Percentiles rank a stretch among this genome's conserved stretches.
These are phyloP conservation scores for Triglochin maritima DNA, from an alignment of 106 monocot genomes.

Conservation along the genomic window DNA sequence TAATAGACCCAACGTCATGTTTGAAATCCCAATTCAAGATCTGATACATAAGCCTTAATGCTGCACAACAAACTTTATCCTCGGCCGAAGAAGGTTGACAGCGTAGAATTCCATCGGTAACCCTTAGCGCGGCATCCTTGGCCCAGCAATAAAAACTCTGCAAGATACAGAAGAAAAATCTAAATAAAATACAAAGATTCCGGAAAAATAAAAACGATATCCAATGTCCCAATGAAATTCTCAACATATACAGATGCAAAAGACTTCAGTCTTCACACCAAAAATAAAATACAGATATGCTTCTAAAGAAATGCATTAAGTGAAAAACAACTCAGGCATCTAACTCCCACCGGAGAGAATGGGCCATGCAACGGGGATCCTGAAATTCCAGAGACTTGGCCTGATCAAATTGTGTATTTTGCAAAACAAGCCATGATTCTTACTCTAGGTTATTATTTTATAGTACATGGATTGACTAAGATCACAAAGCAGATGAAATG, in stretches of 20 bases:
- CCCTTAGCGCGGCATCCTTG: conserved; percentile 49
- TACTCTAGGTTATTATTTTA: no score
- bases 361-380: no score
- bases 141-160: conserved; percentile 97
- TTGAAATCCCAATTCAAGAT: conserved; percentile 95
- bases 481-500: no score
- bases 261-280: not conserved
- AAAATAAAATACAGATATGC: not conserved
- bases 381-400: no score
- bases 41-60: conserved; percentile 78
- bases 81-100: conserved; percentile 26
- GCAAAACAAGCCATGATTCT: no score
- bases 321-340: not conserved
- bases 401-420: no score
- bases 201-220: not conserved
- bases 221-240: not conserved
- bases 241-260: not conserved
- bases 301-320: not conserved
- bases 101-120: conserved; percentile 39
- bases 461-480: no score
- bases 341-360: not conserved
- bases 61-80: conserved; percentile 73
- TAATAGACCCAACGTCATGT: conserved; percentile 7
- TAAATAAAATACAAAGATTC: not conserved
- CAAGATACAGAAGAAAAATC: conserved; percentile 3